Evolutionary conservation across 768 basidiomycete genomes (phyloP).

Genomic region (Tricholoma flavovirens): DNA sequence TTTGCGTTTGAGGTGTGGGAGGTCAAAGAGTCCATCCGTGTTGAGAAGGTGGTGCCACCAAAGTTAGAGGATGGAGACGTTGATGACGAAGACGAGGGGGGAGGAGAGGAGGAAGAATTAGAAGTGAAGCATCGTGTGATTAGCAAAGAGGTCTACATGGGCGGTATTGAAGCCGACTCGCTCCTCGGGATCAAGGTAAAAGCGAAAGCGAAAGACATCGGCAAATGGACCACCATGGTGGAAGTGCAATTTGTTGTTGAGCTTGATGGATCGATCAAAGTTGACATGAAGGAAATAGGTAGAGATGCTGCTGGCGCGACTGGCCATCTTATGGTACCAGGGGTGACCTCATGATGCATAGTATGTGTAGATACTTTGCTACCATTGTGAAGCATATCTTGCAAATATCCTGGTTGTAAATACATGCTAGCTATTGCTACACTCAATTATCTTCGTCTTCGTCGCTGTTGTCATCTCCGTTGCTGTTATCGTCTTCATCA

Average conservation of each 20-base stretch:
- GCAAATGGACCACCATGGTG: slow-evolving; percentile 46
- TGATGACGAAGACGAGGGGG: slow-evolving; percentile 52
- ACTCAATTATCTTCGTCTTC: too few relatives aligned
- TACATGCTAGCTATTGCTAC: too few relatives aligned
- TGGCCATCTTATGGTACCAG: slow-evolving; percentile 6
- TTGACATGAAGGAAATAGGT: slow-evolving; percentile 32
- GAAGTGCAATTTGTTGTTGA: slow-evolving; percentile 38
- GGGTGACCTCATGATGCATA: slow-evolving; percentile 1
- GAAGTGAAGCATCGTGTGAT: slow-evolving; percentile 61
- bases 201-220: slow-evolving; percentile 33
- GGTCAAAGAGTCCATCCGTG: slow-evolving; percentile 57
- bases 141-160: slow-evolving; percentile 49
- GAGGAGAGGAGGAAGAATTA: slow-evolving; percentile 55
- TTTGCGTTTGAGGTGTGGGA: slow-evolving; percentile 77
- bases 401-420: too few relatives aligned
- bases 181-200: slow-evolving; percentile 35
- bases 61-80: slow-evolving; percentile 38
- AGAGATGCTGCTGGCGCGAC: slow-evolving; percentile 15
- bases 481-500: too few relatives aligned
- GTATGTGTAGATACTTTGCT: neutral
- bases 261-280: slow-evolving; percentile 31
- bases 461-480: too few relatives aligned
- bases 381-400: neutral
- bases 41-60: slow-evolving; percentile 50
- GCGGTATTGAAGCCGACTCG: slow-evolving; percentile 36